Evolutionary conservation across 2,329 filamentous ascomycete genomes (phyloP).

Genomic region (Cercospora sp.): DNA sequence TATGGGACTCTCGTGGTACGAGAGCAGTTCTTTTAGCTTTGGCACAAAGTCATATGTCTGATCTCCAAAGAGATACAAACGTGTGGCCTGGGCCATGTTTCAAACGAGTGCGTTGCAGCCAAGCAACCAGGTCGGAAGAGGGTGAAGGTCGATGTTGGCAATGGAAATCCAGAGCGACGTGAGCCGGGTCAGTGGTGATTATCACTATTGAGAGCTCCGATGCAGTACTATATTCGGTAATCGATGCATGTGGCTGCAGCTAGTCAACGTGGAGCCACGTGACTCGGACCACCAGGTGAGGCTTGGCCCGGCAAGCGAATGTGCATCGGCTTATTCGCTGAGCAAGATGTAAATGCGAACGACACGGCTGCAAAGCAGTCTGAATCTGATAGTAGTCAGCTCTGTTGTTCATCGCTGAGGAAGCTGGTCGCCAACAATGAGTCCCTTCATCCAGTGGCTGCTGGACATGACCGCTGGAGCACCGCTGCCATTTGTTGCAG

Average conservation of each 20-base stretch:
- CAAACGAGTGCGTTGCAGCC: not conserved
- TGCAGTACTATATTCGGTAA: not conserved
- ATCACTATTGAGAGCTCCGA: not conserved
- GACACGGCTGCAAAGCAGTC: not conserved
- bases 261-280: not conserved
- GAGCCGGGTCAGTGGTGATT: not conserved
- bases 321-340: not conserved
- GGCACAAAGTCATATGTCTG: constrained; percentile 23
- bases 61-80: constrained; percentile 28
- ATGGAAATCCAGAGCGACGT: not conserved
- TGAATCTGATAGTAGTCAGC: not conserved
- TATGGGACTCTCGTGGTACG: not conserved
- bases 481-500: constrained; percentile 7
- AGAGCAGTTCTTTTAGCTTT: not conserved
- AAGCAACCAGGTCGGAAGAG: not conserved
- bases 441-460: not conserved
- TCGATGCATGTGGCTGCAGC: not conserved
- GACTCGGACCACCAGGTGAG: not conserved
- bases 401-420: not conserved
- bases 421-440: not conserved
- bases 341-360: not conserved
- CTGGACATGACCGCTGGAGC: not conserved
- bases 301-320: not conserved
- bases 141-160: not conserved
- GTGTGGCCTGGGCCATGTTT: not conserved